Evolutionary conservation across 371 early-diverging fungal genomes (phyloP).

Genomic region (Lichtheimia ramosa): DNA sequence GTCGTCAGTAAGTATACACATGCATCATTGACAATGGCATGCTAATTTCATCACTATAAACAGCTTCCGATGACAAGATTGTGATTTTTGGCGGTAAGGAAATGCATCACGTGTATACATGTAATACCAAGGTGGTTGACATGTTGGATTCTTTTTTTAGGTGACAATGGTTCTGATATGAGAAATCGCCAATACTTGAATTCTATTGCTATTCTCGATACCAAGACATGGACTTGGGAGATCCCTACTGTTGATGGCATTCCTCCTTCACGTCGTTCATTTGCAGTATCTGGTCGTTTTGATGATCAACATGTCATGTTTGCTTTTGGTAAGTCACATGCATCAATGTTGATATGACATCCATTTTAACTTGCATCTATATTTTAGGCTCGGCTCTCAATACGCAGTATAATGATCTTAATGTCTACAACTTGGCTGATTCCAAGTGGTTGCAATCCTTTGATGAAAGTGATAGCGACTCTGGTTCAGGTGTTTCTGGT

Average conservation of each 20-base stretch:
- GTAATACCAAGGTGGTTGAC: no score
- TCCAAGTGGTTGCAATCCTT: slow-evolving; percentile 39
- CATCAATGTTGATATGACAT: background rate
- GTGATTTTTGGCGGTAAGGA: slow-evolving; percentile 46
- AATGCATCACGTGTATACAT: slow-evolving; percentile 1
- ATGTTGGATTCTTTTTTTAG: slow-evolving; percentile 14
- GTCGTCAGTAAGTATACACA: slow-evolving; percentile 36
- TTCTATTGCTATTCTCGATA: slow-evolving; percentile 40
- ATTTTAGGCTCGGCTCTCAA: slow-evolving; percentile 34
- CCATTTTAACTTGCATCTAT: background rate
- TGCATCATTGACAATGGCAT: no score
- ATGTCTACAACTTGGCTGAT: slow-evolving; percentile 23
- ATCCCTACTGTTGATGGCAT: slow-evolving; percentile 33
- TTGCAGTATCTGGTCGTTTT: slow-evolving; percentile 33
- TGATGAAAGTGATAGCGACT: slow-evolving; percentile 4
- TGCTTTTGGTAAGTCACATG: slow-evolving; percentile 38
- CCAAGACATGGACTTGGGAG: slow-evolving; percentile 45
- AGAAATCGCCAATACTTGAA: slow-evolving; percentile 32
- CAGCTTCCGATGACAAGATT: slow-evolving; percentile 41
- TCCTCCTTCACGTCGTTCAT: slow-evolving; percentile 45
- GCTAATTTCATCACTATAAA: background rate
- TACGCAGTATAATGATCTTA: slow-evolving; percentile 48
- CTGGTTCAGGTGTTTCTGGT: slow-evolving; percentile 26
- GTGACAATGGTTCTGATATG: slow-evolving; percentile 27
- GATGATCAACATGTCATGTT: slow-evolving; percentile 33